Base-by-base conservation (phyloP, 2,329 filamentous ascomycete genomes). In the Fusarium liriodendri region DNA sequence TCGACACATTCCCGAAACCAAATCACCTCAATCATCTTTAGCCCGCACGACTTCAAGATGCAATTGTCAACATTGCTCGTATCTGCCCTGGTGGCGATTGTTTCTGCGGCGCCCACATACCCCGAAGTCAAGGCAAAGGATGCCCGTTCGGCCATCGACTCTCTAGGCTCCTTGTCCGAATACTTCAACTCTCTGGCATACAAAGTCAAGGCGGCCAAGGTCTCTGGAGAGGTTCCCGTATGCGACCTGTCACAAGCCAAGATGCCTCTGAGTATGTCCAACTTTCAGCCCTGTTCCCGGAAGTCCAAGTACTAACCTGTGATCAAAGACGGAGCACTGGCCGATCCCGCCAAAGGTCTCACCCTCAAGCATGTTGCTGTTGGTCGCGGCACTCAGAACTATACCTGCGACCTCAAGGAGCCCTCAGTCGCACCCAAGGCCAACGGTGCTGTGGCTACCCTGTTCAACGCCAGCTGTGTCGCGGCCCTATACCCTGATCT, bases 381-480 rank as follows among this genome's bases (percentile, higher is more conserved):
- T 71, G 96, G 96, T 78, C 92, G 94, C 52, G 96, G 96, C 69
- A 97, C 94, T 9, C 92, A 98, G 85, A 98, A 98, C 88, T 98
- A 98, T 87, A 97, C 94, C 61, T 98, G 96, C 87, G 86, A 89
- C 67, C 84, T 88, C 63, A 83, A 83, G 71, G 89, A 93, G 76
- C 80, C 89, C 2, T 89, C 88, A 5, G 88, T 90, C 0, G 84
- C 84, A 0, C 95, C 96, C 16, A 86, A 85, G 11, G 87, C 91
- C 20, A 83, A 87, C 59, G 96, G 96, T 72, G 96, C 96, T 63
- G 80, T 94, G 0, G 96, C 96, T 64, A 92, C 90, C 1, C 93
- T 98, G 77, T 98, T 94, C 91, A 95, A 98, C 84, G 93, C 92
- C 68, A 94, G 91, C 76, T 98, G 96, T 84, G 83, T 96, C 37